These are phyloP conservation scores for Arabis hirsuta DNA, from an alignment of 345 rosid species.

Conservation along the genomic window DNA sequence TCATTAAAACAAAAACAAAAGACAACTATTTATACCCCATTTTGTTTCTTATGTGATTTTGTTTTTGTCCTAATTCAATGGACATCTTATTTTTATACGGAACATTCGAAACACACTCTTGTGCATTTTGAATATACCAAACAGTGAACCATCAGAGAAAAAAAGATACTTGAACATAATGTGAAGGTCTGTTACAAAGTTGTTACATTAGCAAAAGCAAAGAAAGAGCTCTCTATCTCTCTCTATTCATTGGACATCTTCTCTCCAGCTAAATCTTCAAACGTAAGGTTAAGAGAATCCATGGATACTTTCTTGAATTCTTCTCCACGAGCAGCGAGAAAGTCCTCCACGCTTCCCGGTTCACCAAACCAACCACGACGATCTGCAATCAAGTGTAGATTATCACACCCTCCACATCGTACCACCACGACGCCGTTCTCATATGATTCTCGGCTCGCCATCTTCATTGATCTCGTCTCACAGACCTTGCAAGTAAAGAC, in stretches of 20 bases:
- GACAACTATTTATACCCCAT: background rate
- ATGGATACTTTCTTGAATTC: slow-evolving; percentile 73
- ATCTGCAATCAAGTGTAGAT: slow-evolving; percentile 87
- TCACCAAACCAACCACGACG: slow-evolving; percentile 89
- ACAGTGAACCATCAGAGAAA: background rate
- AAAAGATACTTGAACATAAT: background rate
- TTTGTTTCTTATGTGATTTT: background rate
- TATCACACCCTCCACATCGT: slow-evolving; percentile 79
- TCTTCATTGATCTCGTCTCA: slow-evolving; percentile 84
- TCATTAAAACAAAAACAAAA: background rate
- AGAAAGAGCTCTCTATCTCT: background rate
- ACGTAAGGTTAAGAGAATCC: slow-evolving; percentile 73
- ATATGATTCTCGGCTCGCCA: slow-evolving; percentile 68
- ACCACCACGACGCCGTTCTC: slow-evolving; percentile 92
- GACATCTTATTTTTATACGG: background rate
- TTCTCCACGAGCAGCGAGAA: slow-evolving; percentile 83
- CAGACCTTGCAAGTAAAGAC: slow-evolving; percentile 89
- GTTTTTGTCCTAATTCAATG: background rate
- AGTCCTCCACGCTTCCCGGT: slow-evolving; percentile 82
- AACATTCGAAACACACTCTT: background rate
- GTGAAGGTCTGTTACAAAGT: background rate
- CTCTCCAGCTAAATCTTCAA: slow-evolving; percentile 85
- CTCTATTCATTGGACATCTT: slow-evolving; percentile 44
- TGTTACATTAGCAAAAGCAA: slow-evolving; percentile 5
- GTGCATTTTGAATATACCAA: slow-evolving; percentile 1